Percentiles rank a stretch among this genome's conserved stretches.
Evolutionary conservation across 2,329 filamentous ascomycete genomes (phyloP).

Genomic region (Exophiala calicioides): DNA sequence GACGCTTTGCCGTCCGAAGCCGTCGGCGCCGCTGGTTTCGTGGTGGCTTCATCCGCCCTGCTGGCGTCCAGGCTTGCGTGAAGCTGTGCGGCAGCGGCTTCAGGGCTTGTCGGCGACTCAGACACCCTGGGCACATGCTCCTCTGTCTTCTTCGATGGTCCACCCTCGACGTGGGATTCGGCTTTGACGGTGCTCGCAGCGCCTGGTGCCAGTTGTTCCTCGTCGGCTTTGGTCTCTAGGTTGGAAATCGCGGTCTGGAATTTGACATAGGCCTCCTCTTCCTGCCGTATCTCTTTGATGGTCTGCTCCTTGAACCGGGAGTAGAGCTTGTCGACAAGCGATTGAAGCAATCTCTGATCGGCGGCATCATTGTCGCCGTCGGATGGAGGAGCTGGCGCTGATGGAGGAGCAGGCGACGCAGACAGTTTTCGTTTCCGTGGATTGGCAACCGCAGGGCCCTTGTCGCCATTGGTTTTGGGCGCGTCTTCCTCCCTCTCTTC

Average conservation of each 20-base stretch:
- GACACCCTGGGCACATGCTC: slow-evolving; percentile 3
- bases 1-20: slow-evolving; percentile 8
- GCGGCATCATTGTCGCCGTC: slow-evolving; percentile 4
- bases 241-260: slow-evolving; percentile 68
- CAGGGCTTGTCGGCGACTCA: slow-evolving; percentile 10
- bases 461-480: slow-evolving; percentile 36
- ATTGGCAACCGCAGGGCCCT: slow-evolving; percentile 40
- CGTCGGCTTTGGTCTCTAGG: slow-evolving; percentile 63
- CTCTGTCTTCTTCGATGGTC: not conserved
- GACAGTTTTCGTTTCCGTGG: slow-evolving; percentile 75
- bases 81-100: slow-evolving; percentile 21
- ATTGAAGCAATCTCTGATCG: slow-evolving; percentile 21
- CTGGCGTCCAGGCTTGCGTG: slow-evolving; percentile 21
- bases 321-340: slow-evolving; percentile 72
- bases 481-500: slow-evolving; percentile 58
- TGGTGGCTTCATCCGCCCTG: slow-evolving; percentile 8
- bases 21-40: slow-evolving; percentile 8
- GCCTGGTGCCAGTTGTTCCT: slow-evolving; percentile 37
- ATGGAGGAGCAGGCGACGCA: slow-evolving; percentile 60
- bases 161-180: not conserved
- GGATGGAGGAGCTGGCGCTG: too few species aligned
- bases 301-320: slow-evolving; percentile 69
- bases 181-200: slow-evolving; percentile 5
- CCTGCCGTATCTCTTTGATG: slow-evolving; percentile 69
- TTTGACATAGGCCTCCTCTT: slow-evolving; percentile 67